Evolutionary conservation across 495 filamentous ascomycete species (phyloP).

Genomic region (Aspergillus indologenus): DNA sequence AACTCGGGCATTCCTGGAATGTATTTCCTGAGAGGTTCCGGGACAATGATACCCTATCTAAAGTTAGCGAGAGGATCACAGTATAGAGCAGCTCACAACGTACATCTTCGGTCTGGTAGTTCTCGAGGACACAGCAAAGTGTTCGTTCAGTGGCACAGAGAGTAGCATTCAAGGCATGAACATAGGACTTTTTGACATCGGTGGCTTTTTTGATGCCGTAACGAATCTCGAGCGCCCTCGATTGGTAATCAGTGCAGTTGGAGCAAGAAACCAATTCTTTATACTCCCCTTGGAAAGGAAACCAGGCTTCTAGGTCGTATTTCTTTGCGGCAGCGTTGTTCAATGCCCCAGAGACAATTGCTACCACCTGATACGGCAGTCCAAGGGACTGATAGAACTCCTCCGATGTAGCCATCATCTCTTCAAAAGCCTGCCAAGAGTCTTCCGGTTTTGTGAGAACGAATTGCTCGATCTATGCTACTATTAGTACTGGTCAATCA

Average conservation of each 20-base stretch:
- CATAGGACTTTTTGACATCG: slow-evolving; percentile 83
- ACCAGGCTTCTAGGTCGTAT: slow-evolving; percentile 95
- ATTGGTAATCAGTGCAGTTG: slow-evolving; percentile 96
- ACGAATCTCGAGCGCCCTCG: slow-evolving; percentile 80
- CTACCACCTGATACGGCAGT: slow-evolving; percentile 84
- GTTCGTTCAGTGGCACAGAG: slow-evolving; percentile 91
- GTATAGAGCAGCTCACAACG: slow-evolving; percentile 21
- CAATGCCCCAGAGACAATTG: slow-evolving; percentile 90
- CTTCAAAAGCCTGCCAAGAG: slow-evolving; percentile 88
- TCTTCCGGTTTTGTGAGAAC: slow-evolving; percentile 91
- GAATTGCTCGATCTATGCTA: slow-evolving; percentile 78
- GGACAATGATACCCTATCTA: slow-evolving; percentile 73
- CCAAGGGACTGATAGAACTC: slow-evolving; percentile 90
- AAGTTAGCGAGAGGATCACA: slow-evolving; percentile 5
- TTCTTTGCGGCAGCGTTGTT: slow-evolving; percentile 95
- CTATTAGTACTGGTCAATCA: slow-evolving; percentile 6
- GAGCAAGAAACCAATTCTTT: slow-evolving; percentile 95
- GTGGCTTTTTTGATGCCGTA: slow-evolving; percentile 77
- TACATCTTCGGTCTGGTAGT: slow-evolving; percentile 88
- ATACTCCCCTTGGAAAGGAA: slow-evolving; percentile 94
- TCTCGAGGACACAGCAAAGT: slow-evolving; percentile 92
- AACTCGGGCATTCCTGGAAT: slow-evolving; percentile 86
- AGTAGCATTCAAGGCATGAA: slow-evolving; percentile 89
- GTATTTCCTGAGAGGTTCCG: slow-evolving; percentile 85
- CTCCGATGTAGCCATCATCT: slow-evolving; percentile 86